These are phyloP conservation scores for Neoboletus brunneissimus DNA, from an alignment of 768 basidiomycete species.

Conservation along the genomic window DNA sequence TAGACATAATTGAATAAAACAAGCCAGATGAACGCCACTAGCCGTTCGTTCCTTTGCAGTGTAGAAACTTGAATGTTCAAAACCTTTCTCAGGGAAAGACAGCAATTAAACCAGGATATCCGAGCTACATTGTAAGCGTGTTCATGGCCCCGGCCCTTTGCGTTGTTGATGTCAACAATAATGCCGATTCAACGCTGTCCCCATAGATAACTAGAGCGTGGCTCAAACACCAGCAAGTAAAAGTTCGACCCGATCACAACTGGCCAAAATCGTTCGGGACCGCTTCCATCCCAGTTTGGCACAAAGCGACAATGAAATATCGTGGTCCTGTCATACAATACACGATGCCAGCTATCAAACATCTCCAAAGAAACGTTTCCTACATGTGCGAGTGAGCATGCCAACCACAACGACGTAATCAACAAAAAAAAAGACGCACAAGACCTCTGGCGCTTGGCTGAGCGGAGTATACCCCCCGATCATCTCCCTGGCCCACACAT, in stretches of 20 bases:
- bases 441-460: constrained; percentile 63
- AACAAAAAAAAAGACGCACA: constrained; percentile 49
- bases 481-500: constrained; percentile 90
- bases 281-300: background rate
- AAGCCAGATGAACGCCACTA: background rate
- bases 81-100: background rate
- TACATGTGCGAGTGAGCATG: constrained; percentile 25
- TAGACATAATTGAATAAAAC: background rate
- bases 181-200: background rate
- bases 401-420: background rate
- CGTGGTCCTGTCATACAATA: constrained; percentile 9
- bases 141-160: background rate
- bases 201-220: background rate
- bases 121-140: background rate
- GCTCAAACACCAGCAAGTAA: background rate
- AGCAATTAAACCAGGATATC: background rate
- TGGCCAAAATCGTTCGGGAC: background rate
- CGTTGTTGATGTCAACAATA: background rate
- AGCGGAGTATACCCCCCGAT: constrained; percentile 68
- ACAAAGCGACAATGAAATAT: background rate
- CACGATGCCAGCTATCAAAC: constrained; percentile 19
- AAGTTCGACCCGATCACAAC: too few relatives aligned
- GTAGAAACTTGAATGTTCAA: background rate
- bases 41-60: background rate
- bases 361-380: constrained; percentile 69